A percentile compares a stretch with the other conserved stretches of the same genome.
These are phyloP conservation scores for Fusarium buharicum DNA, from an alignment of 2,329 filamentous ascomycete genomes.

Conservation along the genomic window DNA sequence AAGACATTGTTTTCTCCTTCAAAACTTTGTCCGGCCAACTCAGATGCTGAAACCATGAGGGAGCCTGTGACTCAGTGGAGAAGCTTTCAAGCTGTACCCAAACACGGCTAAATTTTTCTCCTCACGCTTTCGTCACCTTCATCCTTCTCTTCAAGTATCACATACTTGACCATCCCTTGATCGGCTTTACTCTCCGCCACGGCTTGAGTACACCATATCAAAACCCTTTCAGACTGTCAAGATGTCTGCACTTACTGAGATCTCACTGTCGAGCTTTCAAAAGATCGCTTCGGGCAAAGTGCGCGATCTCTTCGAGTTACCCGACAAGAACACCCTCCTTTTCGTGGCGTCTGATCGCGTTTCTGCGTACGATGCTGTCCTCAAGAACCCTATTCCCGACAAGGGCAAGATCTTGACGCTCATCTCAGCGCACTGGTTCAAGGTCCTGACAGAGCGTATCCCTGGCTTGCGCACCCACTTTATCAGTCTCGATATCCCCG, in stretches of 20 bases:
- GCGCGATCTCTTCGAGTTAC: slow-evolving; percentile 80
- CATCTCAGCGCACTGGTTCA: slow-evolving; percentile 65
- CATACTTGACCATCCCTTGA: not conserved
- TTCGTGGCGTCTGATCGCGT: slow-evolving; percentile 91
- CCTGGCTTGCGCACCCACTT: slow-evolving; percentile 65
- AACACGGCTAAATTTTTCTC: slow-evolving; percentile 41
- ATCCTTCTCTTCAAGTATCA: slow-evolving; percentile 12
- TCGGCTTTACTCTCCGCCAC: not conserved
- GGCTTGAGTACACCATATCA: not conserved
- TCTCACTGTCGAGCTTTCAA: slow-evolving; percentile 48
- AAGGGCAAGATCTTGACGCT: slow-evolving; percentile 65
- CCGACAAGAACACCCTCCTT: slow-evolving; percentile 73
- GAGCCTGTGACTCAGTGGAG: slow-evolving; percentile 37
- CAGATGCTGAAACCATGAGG: slow-evolving; percentile 13
- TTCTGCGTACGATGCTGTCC: slow-evolving; percentile 86
- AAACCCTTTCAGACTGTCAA: not conserved
- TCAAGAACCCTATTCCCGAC: slow-evolving; percentile 65
- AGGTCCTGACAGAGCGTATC: slow-evolving; percentile 56
- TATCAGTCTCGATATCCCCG: slow-evolving; percentile 57
- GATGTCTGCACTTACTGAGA: slow-evolving; percentile 36
- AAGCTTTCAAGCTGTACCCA: slow-evolving; percentile 27
- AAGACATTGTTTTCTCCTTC: slow-evolving; percentile 8
- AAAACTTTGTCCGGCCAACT: slow-evolving; percentile 1
- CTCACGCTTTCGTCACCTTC: slow-evolving; percentile 34
- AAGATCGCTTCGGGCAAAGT: slow-evolving; percentile 70